Base-by-base conservation (phyloP, 495 filamentous ascomycete species). In the Hypoxylon perforatum region DNA sequence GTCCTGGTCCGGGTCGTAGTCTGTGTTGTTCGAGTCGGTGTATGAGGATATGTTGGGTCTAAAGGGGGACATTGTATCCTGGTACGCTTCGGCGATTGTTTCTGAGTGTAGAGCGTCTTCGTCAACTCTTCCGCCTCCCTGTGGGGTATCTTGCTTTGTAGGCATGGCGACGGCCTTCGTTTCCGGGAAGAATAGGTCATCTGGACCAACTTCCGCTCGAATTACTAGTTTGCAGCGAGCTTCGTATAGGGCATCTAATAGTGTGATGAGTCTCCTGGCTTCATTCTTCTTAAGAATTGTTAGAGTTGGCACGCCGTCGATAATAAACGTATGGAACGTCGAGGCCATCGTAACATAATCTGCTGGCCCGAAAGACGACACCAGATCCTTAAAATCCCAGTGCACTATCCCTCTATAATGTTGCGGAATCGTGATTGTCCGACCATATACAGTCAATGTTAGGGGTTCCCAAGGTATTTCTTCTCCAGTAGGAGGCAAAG, bases 311-410 rank as follows among this genome's bases (percentile, higher is more conserved):
- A 91, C 78, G 6, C 82, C 72, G 53, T 83, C 81, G 41, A 91
- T 77, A 69, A 92, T 84, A 51, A 92, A 77, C 0, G 89, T 90
- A 72, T 91, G 88, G 73, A 85, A 91, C 53, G 78, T 87, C 1
- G 87, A 90, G 1, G 90, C 88, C 56, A 92, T 78, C 7, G 86
- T 88, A 53, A 90, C 87, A 75, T 91, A 92, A 76, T 92, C 90
- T 18, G 90, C 89, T 33, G 88, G 87, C 0, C 89, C 90, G 21
- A 91, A 82, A 6, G 76, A 74, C 5, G 75, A 74, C 50, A 87
- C 90, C 6, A 92, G 82, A 28, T 87, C 82, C 25, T 68, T 41
- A 63, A 92, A 92, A 22, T 81, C 79, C 85, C 86, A 90, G 33
- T 74, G 71, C 2, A 85, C 78, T 11, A 82, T 70, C 15, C 85